phyloP scores from a whole-genome alignment of 148 eudicot genomes.

The Vaccinium myrtillus region DNA sequence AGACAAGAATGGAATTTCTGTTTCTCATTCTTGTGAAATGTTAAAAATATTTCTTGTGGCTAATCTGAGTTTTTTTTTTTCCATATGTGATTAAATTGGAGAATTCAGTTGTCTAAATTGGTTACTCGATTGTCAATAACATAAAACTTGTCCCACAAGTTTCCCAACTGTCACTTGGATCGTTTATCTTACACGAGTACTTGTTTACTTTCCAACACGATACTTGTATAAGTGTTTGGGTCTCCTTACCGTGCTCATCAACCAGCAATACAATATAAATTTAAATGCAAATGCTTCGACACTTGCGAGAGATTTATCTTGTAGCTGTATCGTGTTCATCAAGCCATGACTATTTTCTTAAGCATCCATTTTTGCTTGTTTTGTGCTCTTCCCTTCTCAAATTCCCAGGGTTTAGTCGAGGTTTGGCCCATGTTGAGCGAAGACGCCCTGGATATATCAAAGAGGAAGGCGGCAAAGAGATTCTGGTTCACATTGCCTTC shows the following conservation, averaged over 20 bases:
- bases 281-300: too few relatives aligned
- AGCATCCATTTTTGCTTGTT: background rate
- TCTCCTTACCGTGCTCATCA: background rate
- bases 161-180: background rate
- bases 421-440: background rate
- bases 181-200: background rate
- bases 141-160: background rate
- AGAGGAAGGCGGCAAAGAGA: slow-evolving; percentile 11
- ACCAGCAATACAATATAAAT: background rate
- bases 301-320: background rate
- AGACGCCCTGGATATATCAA: slow-evolving; percentile 5
- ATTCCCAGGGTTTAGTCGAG: slow-evolving; percentile 22
- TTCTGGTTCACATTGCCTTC: background rate
- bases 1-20: background rate
- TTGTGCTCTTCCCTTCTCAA: background rate
- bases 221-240: background rate
- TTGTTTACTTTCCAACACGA: background rate
- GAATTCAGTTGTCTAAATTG: background rate
- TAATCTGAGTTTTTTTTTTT: background rate
- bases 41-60: background rate
- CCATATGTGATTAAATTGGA: background rate
- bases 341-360: background rate
- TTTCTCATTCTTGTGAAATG: background rate
- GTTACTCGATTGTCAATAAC: background rate
- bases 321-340: background rate